Conservation (phyloP, 2,329 filamentous ascomycete genomes). For the Colletotrichum navitas region DNA sequence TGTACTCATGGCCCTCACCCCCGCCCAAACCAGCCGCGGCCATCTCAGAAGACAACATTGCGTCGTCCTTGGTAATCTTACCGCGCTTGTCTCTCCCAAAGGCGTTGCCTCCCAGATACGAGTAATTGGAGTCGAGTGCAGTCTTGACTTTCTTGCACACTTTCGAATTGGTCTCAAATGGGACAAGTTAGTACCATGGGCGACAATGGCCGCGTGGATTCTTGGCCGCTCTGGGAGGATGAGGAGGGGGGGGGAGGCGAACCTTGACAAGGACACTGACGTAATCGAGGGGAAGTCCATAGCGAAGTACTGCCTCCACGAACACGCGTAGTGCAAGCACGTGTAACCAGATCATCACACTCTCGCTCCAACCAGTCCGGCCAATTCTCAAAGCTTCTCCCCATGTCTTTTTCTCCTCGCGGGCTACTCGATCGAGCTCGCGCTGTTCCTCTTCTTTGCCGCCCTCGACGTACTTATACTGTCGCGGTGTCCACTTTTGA, state of each 20-base stretch:
- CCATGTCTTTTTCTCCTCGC: conserved; percentile 92
- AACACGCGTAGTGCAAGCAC: conserved; percentile 92
- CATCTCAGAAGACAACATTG: conserved; percentile 83
- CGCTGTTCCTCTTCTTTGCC: conserved; percentile 89
- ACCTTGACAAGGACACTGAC: conserved; percentile 88
- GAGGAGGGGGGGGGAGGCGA: conserved; percentile 49
- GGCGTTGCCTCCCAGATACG: conserved; percentile 94
- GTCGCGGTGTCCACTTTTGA: conserved; percentile 92
- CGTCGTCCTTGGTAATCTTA: conserved; percentile 90
- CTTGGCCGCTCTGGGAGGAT: background rate
- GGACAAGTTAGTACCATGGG: conserved; percentile 13
- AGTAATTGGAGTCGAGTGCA: conserved; percentile 86
- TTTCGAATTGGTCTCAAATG: conserved; percentile 83
- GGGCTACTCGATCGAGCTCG: conserved; percentile 84
- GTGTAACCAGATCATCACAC: conserved; percentile 96
- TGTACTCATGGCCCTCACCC: conserved; percentile 86
- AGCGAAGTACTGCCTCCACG: conserved; percentile 97
- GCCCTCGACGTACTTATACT: conserved; percentile 93
- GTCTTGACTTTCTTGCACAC: conserved; percentile 81
- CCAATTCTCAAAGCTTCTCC: conserved; percentile 90
- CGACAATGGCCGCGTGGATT: background rate
- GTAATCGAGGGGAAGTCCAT: conserved; percentile 92
- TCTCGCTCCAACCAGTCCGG: conserved; percentile 94
- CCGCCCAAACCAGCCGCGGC: conserved; percentile 77
- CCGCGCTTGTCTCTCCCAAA: conserved; percentile 95